phyloP scores from a whole-genome alignment of 2,329 filamentous ascomycete species.

The Exserohilum turcica region DNA sequence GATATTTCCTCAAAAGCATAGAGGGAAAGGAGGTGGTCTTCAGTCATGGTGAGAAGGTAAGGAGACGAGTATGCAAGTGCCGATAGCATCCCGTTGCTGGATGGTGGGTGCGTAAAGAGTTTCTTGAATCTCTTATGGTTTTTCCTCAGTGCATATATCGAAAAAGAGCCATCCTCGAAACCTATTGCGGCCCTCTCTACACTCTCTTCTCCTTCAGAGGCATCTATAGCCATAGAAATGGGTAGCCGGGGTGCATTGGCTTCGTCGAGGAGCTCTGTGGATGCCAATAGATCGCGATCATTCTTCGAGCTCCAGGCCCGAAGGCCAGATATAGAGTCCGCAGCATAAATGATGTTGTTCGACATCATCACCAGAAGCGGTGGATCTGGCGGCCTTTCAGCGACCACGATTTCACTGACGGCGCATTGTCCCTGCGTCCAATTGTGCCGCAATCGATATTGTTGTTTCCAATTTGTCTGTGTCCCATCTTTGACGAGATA shows the following conservation, averaged over 20 bases:
- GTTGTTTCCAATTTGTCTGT: conserved; percentile 78
- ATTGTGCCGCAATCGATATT: conserved; percentile 88
- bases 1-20: conserved; percentile 63
- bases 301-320: conserved; percentile 76
- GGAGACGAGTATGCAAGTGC: conserved; percentile 74
- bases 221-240: conserved; percentile 69
- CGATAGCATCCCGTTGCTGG: conserved; percentile 68
- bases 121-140: conserved; percentile 51
- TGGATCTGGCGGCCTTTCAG: conserved; percentile 58
- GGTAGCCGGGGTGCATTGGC: conserved; percentile 49
- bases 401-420: conserved; percentile 75
- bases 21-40: conserved; percentile 73
- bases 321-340: conserved; percentile 70
- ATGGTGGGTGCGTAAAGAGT: conserved; percentile 65
- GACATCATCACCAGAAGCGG: conserved; percentile 75
- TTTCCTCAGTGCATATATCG: conserved; percentile 67
- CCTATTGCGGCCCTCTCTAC: conserved; percentile 43
- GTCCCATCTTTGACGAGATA: conserved; percentile 58
- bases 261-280: conserved; percentile 32
- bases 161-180: conserved; percentile 58
- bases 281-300: conserved; percentile 63
- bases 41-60: conserved; percentile 79
- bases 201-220: conserved; percentile 34
- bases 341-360: conserved; percentile 78
- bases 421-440: conserved; percentile 84